Percentiles rank a stretch among this genome's conserved stretches.
phyloP scores from a whole-genome alignment of 768 basidiomycete species.

The Mycena albidolilacea region DNA sequence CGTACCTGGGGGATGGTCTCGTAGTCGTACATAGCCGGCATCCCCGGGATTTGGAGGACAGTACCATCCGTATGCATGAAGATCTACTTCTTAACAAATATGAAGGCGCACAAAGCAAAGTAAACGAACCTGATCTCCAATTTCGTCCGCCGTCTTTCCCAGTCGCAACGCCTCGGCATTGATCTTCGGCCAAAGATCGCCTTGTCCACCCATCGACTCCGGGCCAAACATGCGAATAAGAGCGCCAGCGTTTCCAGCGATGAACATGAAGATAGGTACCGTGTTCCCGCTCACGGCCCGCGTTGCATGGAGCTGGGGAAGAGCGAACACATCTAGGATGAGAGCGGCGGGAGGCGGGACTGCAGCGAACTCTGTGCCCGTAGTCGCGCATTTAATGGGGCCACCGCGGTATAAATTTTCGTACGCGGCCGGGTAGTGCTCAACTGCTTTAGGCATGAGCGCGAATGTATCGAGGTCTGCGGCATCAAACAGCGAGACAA shows the following conservation, averaged over 20 bases:
- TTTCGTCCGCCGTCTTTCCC: background rate
- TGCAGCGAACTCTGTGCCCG: background rate
- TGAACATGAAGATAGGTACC: conserved; percentile 6
- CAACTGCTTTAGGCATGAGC: background rate
- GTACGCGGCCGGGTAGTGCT: conserved; percentile 1
- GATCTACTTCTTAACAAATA: too few species aligned
- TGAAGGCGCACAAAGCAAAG: background rate
- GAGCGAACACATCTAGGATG: conserved; percentile 6
- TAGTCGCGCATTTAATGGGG: conserved; percentile 11
- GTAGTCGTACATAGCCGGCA: conserved; percentile 31
- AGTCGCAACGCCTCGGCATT: conserved; percentile 10
- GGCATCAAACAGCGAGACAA: conserved; percentile 14
- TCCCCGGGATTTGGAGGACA: conserved; percentile 9
- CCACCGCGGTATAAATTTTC: background rate
- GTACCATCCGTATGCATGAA: conserved; percentile 7
- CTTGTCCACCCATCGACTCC: conserved; percentile 10
- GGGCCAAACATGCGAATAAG: conserved; percentile 2
- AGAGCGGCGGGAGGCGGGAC: conserved; percentile 3
- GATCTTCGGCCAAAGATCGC: background rate
- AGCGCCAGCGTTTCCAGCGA: background rate
- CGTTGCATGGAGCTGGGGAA: background rate
- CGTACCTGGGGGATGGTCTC: conserved; percentile 14
- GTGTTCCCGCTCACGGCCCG: conserved; percentile 7
- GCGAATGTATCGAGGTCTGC: background rate
- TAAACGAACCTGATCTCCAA: conserved; percentile 17